Percentiles rank a stretch among this genome's conserved stretches.
phyloP scores from a whole-genome alignment of 768 basidiomycete species.

The Boletus subparvulus region DNA sequence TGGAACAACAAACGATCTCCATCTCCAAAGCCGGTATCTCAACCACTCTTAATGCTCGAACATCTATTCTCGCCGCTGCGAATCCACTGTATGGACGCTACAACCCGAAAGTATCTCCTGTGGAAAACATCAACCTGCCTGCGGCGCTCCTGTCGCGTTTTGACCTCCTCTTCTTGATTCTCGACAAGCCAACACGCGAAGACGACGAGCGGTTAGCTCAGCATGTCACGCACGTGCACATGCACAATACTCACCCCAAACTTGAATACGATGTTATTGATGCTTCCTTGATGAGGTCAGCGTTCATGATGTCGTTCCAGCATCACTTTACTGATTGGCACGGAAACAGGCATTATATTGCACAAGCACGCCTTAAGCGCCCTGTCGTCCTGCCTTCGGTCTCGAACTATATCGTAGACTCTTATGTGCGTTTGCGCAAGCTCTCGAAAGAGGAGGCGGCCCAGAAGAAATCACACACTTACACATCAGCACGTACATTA shows the following conservation, averaged over 20 bases:
- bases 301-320: background rate
- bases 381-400: constrained; percentile 89
- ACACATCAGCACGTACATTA: constrained; percentile 94
- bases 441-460: constrained; percentile 88
- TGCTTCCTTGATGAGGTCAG: constrained; percentile 84
- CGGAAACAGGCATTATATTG: constrained; percentile 83
- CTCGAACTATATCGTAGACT: constrained; percentile 90
- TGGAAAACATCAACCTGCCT: constrained; percentile 98
- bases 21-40: constrained; percentile 99
- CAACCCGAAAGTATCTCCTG: constrained; percentile 95
- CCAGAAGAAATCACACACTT: constrained; percentile 85
- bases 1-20: constrained; percentile 99
- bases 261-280: constrained; percentile 83
- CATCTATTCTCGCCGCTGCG: constrained; percentile 96
- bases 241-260: constrained; percentile 88
- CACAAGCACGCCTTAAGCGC: constrained; percentile 80
- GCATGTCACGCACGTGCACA: constrained; percentile 98
- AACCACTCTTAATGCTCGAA: constrained; percentile 95
- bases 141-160: constrained; percentile 96
- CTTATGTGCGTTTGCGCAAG: constrained; percentile 94
- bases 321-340: constrained; percentile 1
- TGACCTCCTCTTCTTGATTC: constrained; percentile 92
- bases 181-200: constrained; percentile 93
- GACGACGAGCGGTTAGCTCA: constrained; percentile 95
- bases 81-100: constrained; percentile 98